Percentiles rank a stretch among this genome's conserved stretches.
These are phyloP conservation scores for Vitis riparia DNA, from an alignment of 164 flowering plant species.

Conservation along the genomic window DNA sequence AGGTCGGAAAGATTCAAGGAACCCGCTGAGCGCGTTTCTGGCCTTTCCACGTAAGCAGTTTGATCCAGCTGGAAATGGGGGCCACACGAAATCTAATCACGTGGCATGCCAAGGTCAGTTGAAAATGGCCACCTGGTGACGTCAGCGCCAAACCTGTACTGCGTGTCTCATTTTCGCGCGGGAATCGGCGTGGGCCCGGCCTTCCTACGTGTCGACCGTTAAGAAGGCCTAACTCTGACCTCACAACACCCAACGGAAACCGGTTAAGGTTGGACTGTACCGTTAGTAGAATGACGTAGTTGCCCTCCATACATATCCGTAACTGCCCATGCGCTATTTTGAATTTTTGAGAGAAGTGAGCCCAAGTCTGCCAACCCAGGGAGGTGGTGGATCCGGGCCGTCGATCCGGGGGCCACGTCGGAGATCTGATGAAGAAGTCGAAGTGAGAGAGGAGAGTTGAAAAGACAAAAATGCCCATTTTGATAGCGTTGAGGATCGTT, in stretches of 20 bases:
- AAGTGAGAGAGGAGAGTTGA: background rate
- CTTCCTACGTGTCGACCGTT: constrained; percentile 26
- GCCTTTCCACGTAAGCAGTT: background rate
- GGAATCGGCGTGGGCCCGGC: constrained; percentile 4
- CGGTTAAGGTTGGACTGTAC: background rate
- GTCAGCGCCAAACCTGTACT: constrained; percentile 15
- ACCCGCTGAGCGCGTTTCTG: background rate
- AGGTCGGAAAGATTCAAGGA: background rate
- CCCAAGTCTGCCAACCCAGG: no score
- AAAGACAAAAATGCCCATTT: background rate
- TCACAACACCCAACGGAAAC: background rate
- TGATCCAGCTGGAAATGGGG: background rate
- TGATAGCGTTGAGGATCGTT: constrained; percentile 7
- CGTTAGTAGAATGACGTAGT: background rate
- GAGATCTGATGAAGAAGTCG: background rate
- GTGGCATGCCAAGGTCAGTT: constrained; percentile 2
- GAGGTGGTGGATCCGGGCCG: no score
- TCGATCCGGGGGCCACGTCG: no score
- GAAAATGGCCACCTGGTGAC: constrained; percentile 13
- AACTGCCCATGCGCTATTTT: background rate
- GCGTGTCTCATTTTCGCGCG: constrained; percentile 13
- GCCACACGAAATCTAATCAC: background rate
- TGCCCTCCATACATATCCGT: background rate
- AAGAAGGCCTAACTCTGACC: constrained; percentile 13
- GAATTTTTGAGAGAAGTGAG: no score